Base-by-base conservation (phyloP, 768 basidiomycete genomes). In the Botryobasidium botryosum region DNA sequence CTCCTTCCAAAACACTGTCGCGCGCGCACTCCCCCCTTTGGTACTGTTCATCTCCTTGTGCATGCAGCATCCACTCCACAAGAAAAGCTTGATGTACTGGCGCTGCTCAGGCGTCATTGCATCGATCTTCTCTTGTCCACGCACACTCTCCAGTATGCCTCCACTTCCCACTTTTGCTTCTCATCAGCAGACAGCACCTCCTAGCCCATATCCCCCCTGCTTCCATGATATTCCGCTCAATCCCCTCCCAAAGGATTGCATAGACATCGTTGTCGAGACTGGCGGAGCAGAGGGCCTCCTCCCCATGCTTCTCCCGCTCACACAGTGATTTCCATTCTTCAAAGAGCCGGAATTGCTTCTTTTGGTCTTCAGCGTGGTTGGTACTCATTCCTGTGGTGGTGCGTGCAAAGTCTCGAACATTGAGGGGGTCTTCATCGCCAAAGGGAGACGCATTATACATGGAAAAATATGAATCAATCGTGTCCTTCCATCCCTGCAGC, bases 51-150 rank as follows among this genome's bases (percentile, higher is more conserved):
- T 51, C 21, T 64, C 62, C 48, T 65, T 65, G 51, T 66, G 64
- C 59, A 62, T 62, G 36, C 58, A 60, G 49, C 64, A 66, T 1
- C 62, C 63, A 20, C 50, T 59, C 56, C 58, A 61, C 5, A 66
- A 46, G 47, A 65, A 65, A 1, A 63, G 50, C 8, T 56, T 42
- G 0, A 59, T 45, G n/a, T n/a, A n/a, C 0, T 43, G 45, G 5
- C 40, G 39, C 38, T 48, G 20, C 40, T 58, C 52, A 2, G 23
- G n/a, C n/a, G n/a, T n/a, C n/a, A n/a, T 12, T 4, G 39, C 40
- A 0, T 55, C 38, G 1, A 60, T 37, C n/a, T 28, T 26, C 1
- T 31, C 43, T 35, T 53, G 57, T 4, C 36, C 43, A 47, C 23
- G 23, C 50, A 44, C 6, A 60, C 39, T 4, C 50, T 47, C 3